Conservation (phyloP, 2,329 filamentous ascomycete species). For the Hypoxylon sp. region DNA sequence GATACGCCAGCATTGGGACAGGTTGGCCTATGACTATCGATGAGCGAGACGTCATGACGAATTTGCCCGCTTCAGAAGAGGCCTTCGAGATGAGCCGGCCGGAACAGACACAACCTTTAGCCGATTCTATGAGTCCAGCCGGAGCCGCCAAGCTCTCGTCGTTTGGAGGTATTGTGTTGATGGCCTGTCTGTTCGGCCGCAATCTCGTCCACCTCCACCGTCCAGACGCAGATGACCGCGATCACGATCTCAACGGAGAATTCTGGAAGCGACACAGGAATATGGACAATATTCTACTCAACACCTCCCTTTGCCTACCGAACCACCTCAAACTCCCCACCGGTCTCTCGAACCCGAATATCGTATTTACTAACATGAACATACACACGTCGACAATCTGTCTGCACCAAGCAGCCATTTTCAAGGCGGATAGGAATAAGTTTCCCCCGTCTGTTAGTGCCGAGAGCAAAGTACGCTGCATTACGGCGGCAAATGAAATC, state of each 20-base stretch:
- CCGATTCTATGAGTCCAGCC: conserved; percentile 75
- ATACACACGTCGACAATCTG: conserved; percentile 97
- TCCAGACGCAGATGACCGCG: conserved; percentile 81
- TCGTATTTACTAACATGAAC: conserved; percentile 95
- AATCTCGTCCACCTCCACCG: conserved; percentile 93
- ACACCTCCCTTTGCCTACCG: conserved; percentile 86
- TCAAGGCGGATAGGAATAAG: conserved; percentile 92
- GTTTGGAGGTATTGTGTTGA: conserved; percentile 82
- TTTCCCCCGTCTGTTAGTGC: conserved; percentile 80
- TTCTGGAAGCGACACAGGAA: conserved; percentile 95
- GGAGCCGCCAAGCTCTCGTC: conserved; percentile 81
- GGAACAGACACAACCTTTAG: conserved; percentile 76
- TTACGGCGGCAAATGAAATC: conserved; percentile 93
- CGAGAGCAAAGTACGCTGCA: conserved; percentile 92
- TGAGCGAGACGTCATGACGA: conserved; percentile 89
- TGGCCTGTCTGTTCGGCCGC: conserved; percentile 90
- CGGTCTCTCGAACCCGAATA: conserved; percentile 82
- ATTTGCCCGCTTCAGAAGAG: conserved; percentile 85
- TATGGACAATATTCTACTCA: conserved; percentile 90
- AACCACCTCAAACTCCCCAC: conserved; percentile 80
- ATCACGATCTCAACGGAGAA: conserved; percentile 88
- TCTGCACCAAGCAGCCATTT: conserved; percentile 97
- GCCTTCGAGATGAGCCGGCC: conserved; percentile 84
- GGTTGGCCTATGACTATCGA: conserved; percentile 97
- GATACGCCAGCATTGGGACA: conserved; percentile 94